Evolutionary conservation across 148 eudicot species (phyloP).

Genomic region (Vaccinium vitisidaea): DNA sequence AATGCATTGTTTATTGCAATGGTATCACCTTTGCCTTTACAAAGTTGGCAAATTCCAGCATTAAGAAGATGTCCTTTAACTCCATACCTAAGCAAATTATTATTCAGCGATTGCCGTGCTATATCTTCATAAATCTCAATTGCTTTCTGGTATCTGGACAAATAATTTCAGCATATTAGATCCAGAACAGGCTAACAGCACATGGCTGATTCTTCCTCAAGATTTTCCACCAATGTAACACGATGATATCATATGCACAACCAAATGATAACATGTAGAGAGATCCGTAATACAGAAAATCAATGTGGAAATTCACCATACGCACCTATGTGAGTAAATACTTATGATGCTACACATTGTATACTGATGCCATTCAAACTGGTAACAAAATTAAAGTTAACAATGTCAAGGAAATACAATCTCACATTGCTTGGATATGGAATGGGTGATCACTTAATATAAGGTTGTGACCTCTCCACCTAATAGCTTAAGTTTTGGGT

Average conservation of each 20-base stretch:
- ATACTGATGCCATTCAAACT: not conserved
- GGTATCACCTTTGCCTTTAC: constrained; percentile 66
- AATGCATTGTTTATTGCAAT: constrained; percentile 60
- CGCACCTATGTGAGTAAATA: not conserved
- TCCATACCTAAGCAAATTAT: constrained; percentile 66
- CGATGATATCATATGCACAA: not conserved
- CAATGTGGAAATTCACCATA: not conserved
- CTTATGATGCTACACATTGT: not conserved
- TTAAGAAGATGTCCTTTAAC: constrained; percentile 76
- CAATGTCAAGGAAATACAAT: too few relatives aligned
- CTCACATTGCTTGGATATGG: too few relatives aligned
- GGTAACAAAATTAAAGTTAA: not conserved
- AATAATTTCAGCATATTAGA: constrained; percentile 3
- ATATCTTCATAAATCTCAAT: constrained; percentile 68
- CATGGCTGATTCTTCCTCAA: not conserved
- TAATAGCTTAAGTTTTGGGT: too few relatives aligned
- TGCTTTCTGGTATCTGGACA: constrained; percentile 58
- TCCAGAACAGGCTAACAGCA: not conserved
- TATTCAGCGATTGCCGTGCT: constrained; percentile 56
- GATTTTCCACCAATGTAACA: not conserved
- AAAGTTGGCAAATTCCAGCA: constrained; percentile 87
- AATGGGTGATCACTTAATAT: too few relatives aligned
- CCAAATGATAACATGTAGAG: not conserved
- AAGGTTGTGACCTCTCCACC: too few relatives aligned
- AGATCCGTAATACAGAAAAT: not conserved